Conservation (phyloP, 129 eudicot species). For the Arctium minus region DNA sequence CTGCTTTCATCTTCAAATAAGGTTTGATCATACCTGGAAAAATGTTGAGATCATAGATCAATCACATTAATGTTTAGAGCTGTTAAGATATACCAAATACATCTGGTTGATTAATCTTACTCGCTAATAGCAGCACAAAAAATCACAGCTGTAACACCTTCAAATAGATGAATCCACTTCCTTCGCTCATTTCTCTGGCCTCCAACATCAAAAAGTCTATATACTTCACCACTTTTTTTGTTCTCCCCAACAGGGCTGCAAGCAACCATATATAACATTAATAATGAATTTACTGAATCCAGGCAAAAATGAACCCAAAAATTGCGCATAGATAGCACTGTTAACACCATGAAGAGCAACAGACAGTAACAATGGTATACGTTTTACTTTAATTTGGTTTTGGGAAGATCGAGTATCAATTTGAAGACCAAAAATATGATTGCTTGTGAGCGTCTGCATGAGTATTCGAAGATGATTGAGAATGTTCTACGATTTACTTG, state of each 20-base stretch:
- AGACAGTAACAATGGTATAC: neutral
- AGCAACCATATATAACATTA: slow-evolving; percentile 2
- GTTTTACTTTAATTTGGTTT: neutral
- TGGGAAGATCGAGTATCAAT: neutral
- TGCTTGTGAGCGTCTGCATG: neutral
- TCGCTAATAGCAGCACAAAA: slow-evolving; percentile 99
- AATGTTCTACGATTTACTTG: neutral
- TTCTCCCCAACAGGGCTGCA: slow-evolving; percentile 99
- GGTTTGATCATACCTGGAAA: slow-evolving; percentile 86
- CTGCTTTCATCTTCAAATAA: slow-evolving; percentile 85
- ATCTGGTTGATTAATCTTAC: slow-evolving; percentile 42
- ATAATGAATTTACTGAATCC: neutral
- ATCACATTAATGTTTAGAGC: neutral
- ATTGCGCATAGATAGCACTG: neutral
- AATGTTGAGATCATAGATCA: neutral
- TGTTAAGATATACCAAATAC: slow-evolving; percentile 11
- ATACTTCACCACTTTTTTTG: slow-evolving; percentile 96
- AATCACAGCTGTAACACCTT: slow-evolving; percentile 93
- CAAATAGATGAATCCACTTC: slow-evolving; percentile 99
- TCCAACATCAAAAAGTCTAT: slow-evolving; percentile 96
- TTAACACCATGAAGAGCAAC: neutral
- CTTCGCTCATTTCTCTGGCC: slow-evolving; percentile 98
- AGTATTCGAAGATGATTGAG: neutral
- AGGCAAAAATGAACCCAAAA: neutral
- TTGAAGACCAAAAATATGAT: neutral